A percentile compares a stretch with the other conserved stretches of the same genome.
phyloP scores from a whole-genome alignment of 2,329 filamentous ascomycete genomes.

The Sarocladium kiliense region DNA sequence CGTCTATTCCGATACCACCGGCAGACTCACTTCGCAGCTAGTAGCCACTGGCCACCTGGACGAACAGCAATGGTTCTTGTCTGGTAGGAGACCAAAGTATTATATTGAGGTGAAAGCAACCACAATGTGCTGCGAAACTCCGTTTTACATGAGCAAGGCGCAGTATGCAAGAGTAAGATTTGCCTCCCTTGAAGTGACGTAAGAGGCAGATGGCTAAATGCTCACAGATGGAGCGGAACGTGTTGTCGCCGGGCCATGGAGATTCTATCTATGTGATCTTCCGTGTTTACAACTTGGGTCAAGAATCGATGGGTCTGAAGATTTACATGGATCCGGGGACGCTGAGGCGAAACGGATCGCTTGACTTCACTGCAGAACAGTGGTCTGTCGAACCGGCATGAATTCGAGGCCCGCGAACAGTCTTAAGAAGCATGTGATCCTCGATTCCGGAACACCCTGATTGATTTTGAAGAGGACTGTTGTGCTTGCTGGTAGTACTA shows the following conservation, averaged over 20 bases:
- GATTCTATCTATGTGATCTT: conserved; percentile 33
- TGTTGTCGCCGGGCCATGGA: conserved; percentile 8
- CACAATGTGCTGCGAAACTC: conserved; percentile 25
- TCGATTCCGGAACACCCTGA: too few relatives aligned
- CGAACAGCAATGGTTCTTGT: conserved; percentile 19
- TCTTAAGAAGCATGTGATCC: too few relatives aligned
- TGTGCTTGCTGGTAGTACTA: too few relatives aligned
- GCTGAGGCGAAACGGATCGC: conserved; percentile 14
- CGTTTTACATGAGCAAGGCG: conserved; percentile 41
- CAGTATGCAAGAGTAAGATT: conserved; percentile 36
- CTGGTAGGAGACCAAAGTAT: conserved; percentile 28
- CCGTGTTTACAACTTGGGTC: conserved; percentile 32
- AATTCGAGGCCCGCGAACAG: too few relatives aligned
- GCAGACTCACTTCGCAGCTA: conserved; percentile 28
- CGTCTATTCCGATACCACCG: conserved; percentile 32
- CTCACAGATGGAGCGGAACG: conserved; percentile 18
- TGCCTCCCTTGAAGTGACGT: neutral
- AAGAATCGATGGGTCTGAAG: conserved; percentile 22
- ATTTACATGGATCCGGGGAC: conserved; percentile 34
- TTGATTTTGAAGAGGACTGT: too few relatives aligned
- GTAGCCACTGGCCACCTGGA: conserved; percentile 28
- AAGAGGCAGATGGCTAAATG: neutral
- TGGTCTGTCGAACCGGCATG: conserved; percentile 15
- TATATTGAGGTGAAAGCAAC: conserved; percentile 49
- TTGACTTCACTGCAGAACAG: conserved; percentile 19